Conservation (phyloP, 768 basidiomycete genomes). For the Amanita thiersii region DNA sequence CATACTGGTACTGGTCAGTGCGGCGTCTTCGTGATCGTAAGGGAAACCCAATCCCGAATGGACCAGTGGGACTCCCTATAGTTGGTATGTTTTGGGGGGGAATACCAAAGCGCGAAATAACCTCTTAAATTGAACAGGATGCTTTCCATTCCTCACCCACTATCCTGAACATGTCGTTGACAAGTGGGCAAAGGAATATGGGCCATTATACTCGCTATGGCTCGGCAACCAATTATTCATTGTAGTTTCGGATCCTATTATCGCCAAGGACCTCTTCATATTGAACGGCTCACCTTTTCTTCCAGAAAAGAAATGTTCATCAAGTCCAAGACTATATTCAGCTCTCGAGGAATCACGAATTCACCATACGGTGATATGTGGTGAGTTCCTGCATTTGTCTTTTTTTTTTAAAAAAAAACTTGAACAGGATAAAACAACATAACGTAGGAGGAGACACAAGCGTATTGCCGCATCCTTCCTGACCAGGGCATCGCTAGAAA, state of each 20-base stretch:
- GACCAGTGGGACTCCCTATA: neutral
- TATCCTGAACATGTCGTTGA: constrained; percentile 36
- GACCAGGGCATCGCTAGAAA: constrained; percentile 23
- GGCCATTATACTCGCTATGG: constrained; percentile 35
- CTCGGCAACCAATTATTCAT: constrained; percentile 41
- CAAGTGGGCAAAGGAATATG: constrained; percentile 34
- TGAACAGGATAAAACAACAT: no score
- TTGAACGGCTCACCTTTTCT: constrained; percentile 36
- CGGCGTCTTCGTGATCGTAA: neutral
- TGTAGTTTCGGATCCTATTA: constrained; percentile 32
- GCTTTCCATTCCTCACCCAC: constrained; percentile 28
- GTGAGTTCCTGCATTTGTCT: constrained; percentile 14
- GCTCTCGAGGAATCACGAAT: constrained; percentile 34
- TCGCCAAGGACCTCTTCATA: constrained; percentile 36
- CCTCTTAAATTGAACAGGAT: neutral
- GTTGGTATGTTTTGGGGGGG: neutral
- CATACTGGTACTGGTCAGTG: neutral
- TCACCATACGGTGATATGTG: constrained; percentile 35
- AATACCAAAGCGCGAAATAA: neutral
- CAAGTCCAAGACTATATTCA: constrained; percentile 36
- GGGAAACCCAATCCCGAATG: neutral
- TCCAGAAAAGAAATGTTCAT: constrained; percentile 37
- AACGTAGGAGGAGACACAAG: constrained; percentile 33
- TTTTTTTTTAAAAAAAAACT: neutral
- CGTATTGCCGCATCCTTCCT: constrained; percentile 27